phyloP scores from a whole-genome alignment of 2,329 filamentous ascomycete genomes.

The Calonectria pteridis region DNA sequence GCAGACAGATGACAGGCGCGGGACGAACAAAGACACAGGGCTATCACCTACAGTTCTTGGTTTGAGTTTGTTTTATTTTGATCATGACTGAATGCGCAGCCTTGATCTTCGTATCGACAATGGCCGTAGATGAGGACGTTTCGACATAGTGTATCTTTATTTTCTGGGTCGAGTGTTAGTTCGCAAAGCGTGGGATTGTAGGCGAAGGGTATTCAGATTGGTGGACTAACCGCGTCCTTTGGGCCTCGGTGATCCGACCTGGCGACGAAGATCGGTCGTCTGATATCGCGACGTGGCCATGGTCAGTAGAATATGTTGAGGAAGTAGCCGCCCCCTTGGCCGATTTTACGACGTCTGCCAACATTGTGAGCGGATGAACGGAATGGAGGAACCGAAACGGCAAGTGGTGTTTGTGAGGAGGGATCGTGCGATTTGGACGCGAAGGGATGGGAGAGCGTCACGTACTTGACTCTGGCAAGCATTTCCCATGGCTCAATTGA shows the following conservation, averaged over 20 bases:
- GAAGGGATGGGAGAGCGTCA: conserved; percentile 38
- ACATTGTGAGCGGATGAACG: conserved; percentile 33
- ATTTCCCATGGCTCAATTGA: conserved; percentile 63
- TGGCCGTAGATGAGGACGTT: conserved; percentile 95
- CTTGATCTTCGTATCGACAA: conserved; percentile 91
- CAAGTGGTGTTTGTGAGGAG: neutral
- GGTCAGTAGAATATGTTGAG: conserved; percentile 47
- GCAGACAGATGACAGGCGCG: neutral
- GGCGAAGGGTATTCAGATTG: conserved; percentile 17
- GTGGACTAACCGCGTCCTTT: conserved; percentile 65
- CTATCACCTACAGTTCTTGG: conserved; percentile 63
- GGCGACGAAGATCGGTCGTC: conserved; percentile 61
- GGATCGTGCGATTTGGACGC: conserved; percentile 24
- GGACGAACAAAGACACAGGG: conserved; percentile 16
- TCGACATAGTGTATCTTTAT: conserved; percentile 91
- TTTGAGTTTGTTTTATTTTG: conserved; percentile 67
- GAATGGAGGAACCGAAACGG: neutral
- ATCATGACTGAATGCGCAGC: conserved; percentile 92
- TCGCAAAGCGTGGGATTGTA: conserved; percentile 11
- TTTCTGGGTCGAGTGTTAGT: conserved; percentile 63
- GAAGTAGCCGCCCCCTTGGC: conserved; percentile 50
- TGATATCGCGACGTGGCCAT: conserved; percentile 63
- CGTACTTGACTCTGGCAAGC: conserved; percentile 59
- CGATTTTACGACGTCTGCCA: conserved; percentile 58
- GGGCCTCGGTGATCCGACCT: conserved; percentile 68